Evolutionary conservation across 2,329 filamentous ascomycete species (phyloP).

Genomic region (Curvularia spicifera): DNA sequence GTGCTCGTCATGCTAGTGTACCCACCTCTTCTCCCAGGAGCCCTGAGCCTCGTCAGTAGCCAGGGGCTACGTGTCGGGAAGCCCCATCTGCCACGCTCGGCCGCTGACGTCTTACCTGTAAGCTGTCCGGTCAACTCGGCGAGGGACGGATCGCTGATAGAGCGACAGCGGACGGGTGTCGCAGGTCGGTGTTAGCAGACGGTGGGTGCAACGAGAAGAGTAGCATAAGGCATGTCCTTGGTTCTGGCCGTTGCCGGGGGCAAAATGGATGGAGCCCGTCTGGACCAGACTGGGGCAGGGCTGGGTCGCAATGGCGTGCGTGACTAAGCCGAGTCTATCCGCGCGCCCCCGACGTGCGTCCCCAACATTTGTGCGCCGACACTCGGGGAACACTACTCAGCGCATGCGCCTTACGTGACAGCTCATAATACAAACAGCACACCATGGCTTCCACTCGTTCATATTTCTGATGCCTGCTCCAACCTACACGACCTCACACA

Average conservation of each 20-base stretch:
- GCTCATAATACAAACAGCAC: conserved; percentile 21
- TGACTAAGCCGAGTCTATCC: conserved; percentile 23
- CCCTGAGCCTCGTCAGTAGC: conserved; percentile 1
- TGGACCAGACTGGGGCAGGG: conserved; percentile 2
- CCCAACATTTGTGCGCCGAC: conserved; percentile 34
- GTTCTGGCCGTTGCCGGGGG: background rate
- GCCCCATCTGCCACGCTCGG: conserved; percentile 3
- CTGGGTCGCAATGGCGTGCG: conserved; percentile 2
- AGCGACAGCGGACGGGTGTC: background rate
- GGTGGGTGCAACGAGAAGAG: background rate
- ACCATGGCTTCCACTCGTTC: conserved; percentile 14
- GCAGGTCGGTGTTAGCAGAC: background rate
- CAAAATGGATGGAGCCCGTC: background rate
- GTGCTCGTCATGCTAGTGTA: conserved; percentile 7
- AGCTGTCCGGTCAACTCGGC: background rate
- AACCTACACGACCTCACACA: conserved; percentile 19
- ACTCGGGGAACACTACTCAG: conserved; percentile 24
- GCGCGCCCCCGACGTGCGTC: conserved; percentile 17
- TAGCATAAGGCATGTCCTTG: background rate
- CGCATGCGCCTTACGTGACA: conserved; percentile 24
- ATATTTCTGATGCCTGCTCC: conserved; percentile 5
- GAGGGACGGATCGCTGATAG: background rate
- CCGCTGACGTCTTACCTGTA: background rate
- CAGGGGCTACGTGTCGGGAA: conserved; percentile 7
- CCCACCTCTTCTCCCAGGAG: conserved; percentile 3